A percentile compares a stretch with the other conserved stretches of the same genome.
These are phyloP conservation scores for Sarcodon aspratus DNA, from an alignment of 768 basidiomycete species.

Conservation along the genomic window DNA sequence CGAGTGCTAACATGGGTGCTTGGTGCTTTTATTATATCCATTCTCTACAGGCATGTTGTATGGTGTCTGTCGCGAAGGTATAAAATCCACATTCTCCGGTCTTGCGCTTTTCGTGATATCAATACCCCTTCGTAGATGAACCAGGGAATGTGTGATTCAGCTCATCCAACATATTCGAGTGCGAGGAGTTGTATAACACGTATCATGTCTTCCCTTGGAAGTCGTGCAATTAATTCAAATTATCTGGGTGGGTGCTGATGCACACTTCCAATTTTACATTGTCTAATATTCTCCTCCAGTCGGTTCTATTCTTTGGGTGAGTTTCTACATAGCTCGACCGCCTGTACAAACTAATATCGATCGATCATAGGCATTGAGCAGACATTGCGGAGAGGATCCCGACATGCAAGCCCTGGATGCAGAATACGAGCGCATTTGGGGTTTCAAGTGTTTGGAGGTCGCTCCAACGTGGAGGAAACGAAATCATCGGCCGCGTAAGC, in stretches of 20 bases:
- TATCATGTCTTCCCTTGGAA: neutral
- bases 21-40: slow-evolving; percentile 80
- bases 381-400: slow-evolving; percentile 48
- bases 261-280: neutral
- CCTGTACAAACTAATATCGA: neutral
- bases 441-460: slow-evolving; percentile 20
- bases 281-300: neutral
- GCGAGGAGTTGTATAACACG: too few species aligned
- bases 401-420: slow-evolving; percentile 45
- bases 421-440: slow-evolving; percentile 59
- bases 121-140: too few species aligned
- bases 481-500: neutral
- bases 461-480: neutral
- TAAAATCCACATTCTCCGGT: slow-evolving; percentile 16
- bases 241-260: slow-evolving; percentile 31
- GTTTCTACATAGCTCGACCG: too few species aligned
- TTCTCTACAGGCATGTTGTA: slow-evolving; percentile 55
- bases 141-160: too few species aligned
- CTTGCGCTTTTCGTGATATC: too few species aligned
- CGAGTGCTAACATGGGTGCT: slow-evolving; percentile 64
- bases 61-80: slow-evolving; percentile 54
- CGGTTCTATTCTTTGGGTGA: neutral
- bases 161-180: too few species aligned
- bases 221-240: neutral
- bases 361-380: slow-evolving; percentile 44